A percentile compares a stretch with the other conserved stretches of the same genome.
Conservation (phyloP, 345 rosid genomes). For the Bruguiera parviflora region DNA sequence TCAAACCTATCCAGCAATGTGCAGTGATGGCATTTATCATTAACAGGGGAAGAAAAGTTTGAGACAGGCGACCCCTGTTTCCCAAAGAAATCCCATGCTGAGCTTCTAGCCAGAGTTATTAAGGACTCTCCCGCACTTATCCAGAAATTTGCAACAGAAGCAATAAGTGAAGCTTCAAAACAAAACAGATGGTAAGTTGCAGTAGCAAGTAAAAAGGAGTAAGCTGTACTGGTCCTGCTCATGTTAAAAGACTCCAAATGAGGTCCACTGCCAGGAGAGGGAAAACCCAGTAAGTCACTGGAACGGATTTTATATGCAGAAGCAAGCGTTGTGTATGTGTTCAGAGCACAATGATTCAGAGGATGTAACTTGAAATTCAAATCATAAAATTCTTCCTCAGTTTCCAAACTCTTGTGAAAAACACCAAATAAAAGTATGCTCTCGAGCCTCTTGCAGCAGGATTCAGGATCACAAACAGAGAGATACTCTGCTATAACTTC, state of each 20-base stretch:
- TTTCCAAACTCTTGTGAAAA: conserved; percentile 21
- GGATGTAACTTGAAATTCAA: conserved; percentile 49
- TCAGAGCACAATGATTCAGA: conserved; percentile 53
- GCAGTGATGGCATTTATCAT: conserved; percentile 47
- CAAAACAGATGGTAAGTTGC: conserved; percentile 47
- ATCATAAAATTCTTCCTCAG: conserved; percentile 15
- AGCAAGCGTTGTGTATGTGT: conserved; percentile 59
- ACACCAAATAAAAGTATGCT: conserved; percentile 42
- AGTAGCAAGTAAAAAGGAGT: conserved; percentile 68
- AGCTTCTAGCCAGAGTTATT: conserved; percentile 37
- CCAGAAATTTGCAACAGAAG: conserved; percentile 60
- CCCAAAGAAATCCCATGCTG: conserved; percentile 25
- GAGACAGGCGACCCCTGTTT: conserved; percentile 12
- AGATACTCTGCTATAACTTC: conserved; percentile 51
- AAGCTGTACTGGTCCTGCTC: conserved; percentile 57
- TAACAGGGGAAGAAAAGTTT: conserved; percentile 9
- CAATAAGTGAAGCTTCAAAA: conserved; percentile 55
- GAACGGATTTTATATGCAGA: conserved; percentile 62
- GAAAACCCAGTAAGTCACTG: conserved; percentile 16
- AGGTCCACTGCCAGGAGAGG: conserved; percentile 25
- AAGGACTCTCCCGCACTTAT: conserved; percentile 63
- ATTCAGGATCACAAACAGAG: conserved; percentile 45
- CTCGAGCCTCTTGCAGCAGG: conserved; percentile 68
- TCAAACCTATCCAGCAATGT: conserved; percentile 26
- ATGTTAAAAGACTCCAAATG: conserved; percentile 37